Conservation (phyloP, 2,329 filamentous ascomycete species). For the Botryosphaeria dothidea region DNA sequence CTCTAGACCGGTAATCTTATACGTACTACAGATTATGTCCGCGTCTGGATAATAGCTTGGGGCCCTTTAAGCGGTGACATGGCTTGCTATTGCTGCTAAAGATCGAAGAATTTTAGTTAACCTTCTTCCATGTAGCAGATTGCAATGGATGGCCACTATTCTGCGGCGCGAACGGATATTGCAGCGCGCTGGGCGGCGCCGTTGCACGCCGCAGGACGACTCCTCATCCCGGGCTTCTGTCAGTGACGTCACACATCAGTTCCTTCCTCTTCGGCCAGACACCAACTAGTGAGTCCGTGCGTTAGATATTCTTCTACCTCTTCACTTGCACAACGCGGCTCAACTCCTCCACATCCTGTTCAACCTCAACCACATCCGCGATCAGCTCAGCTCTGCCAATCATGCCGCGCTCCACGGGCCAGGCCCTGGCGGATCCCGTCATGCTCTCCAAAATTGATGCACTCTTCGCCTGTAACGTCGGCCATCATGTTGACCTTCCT, state of each 20-base stretch:
- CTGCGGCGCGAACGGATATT: too few relatives aligned
- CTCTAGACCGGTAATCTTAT: too few relatives aligned
- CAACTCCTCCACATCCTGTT: background rate
- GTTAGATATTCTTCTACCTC: background rate
- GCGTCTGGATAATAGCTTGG: too few relatives aligned
- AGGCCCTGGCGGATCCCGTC: slow-evolving; percentile 4
- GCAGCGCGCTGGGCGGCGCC: too few relatives aligned
- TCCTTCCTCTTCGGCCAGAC: background rate
- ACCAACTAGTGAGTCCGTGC: background rate
- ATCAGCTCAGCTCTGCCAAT: too few relatives aligned
- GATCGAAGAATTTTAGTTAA: too few relatives aligned
- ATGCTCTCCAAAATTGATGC: slow-evolving; percentile 38
- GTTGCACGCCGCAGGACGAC: too few relatives aligned
- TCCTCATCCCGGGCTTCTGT: background rate
- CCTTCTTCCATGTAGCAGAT: too few relatives aligned
- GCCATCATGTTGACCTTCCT: slow-evolving; percentile 33
- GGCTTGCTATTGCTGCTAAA: too few relatives aligned
- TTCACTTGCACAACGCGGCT: background rate
- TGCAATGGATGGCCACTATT: too few relatives aligned
- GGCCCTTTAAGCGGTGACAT: too few relatives aligned
- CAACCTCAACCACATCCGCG: background rate
- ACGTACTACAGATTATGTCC: too few relatives aligned
- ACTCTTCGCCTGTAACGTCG: slow-evolving; percentile 37
- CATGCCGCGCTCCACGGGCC: background rate
- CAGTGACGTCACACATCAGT: background rate